Percentiles rank a stretch among this genome's conserved stretches.
Evolutionary conservation across 164 flowering plant species (phyloP).

Genomic region (Annona cherimola): DNA sequence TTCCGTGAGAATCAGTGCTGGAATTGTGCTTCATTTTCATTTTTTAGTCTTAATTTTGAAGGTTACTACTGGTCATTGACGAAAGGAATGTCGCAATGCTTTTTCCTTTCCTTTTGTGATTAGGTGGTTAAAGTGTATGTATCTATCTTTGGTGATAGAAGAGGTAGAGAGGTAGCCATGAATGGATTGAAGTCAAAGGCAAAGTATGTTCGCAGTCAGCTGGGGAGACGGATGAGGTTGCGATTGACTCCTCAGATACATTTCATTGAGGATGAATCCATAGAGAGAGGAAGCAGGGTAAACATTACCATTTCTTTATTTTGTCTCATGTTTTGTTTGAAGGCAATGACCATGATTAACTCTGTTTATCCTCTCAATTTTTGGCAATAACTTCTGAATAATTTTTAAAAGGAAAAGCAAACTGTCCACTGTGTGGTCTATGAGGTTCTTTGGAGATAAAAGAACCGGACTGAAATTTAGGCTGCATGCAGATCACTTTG

Average conservation of each 20-base stretch:
- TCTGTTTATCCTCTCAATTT: background rate
- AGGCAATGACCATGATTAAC: background rate
- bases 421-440: no score
- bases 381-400: background rate
- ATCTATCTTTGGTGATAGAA: constrained; percentile 92
- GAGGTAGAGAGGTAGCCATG: constrained; percentile 84
- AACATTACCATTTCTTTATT: constrained; percentile 11
- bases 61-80: background rate
- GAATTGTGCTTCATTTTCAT: background rate
- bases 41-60: background rate
- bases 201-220: constrained; percentile 70
- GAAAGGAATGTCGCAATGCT: no score
- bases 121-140: constrained; percentile 96
- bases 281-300: constrained; percentile 97
- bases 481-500: no score
- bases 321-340: background rate
- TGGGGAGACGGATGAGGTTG: constrained; percentile 90
- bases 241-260: constrained; percentile 91
- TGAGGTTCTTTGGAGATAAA: no score
- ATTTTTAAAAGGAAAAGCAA: background rate
- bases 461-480: no score
- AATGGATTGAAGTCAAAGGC: constrained; percentile 90
- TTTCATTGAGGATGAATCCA: constrained; percentile 82
- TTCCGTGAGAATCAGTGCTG: background rate
- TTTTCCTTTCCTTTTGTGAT: background rate